Evolutionary conservation across 2,329 filamentous ascomycete genomes (phyloP), one percentile per base, ranked within the genome.

Genomic region (Plectosphaerella plurivora): DNA sequence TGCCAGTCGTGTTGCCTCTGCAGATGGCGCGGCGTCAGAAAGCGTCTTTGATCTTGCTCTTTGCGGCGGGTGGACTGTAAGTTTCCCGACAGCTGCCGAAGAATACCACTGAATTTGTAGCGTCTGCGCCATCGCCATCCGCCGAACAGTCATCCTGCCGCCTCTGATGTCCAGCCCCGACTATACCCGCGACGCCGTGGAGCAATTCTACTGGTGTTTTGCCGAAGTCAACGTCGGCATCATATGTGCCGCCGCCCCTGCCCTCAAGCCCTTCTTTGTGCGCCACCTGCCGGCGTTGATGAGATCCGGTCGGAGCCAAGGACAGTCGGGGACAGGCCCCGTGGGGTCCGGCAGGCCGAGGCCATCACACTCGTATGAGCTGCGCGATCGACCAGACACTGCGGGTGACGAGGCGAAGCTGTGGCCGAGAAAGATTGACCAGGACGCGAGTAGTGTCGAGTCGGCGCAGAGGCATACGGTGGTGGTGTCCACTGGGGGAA

Each of bases 161-260:
- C 57, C 58, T 2, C 59, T 67, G 12, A 33, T 67, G 15, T 16
- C 50, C 0, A 53, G 58, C 0, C 8, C 37, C 1, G 63, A 65
- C 48, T 67, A 65, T 41, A 63, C 61, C 0, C 66, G 64, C 60
- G 33, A 59, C 1, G 50, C 66, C 1, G 55, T 63, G 0, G 52
- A 53, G 1, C 62, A 67, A 10, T 44, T 74, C 28, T 69, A 76
- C 61, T 56, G 55, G 51, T 54, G 54, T 22, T 51, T 36, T 16
- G 42, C 37, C 33, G 55, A 57, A 24, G 51, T 57, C 28, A 54
- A 56, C 36, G 54, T 54, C 10, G 55, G 56, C 2, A 53, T 60
- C n/a, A 37, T 56, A 5, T 55, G 51, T 24, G 55, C 55, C 2
- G 53, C 51, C 18, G 50, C 54, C 4, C 55, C 57, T 2, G 54